Percentiles rank a stretch among this genome's conserved stretches.
These are phyloP conservation scores for Cercospora beticola DNA, from an alignment of 2,329 filamentous ascomycete species.

Conservation along the genomic window DNA sequence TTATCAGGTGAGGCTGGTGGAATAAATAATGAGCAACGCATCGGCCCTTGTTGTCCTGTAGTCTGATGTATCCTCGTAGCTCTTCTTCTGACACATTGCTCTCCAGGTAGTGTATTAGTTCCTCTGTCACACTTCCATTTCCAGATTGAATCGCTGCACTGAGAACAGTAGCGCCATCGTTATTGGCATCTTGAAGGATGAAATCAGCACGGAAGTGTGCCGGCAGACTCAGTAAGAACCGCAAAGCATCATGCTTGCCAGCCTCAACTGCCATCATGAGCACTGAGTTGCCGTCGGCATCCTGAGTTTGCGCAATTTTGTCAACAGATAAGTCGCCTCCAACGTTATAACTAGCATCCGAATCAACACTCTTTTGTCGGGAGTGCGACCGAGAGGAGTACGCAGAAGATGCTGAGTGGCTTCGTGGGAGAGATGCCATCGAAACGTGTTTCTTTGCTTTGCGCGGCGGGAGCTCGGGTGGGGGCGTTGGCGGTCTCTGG, in stretches of 20 bases:
- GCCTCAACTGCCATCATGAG: conserved; percentile 58
- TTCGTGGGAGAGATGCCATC: conserved; percentile 72
- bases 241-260: conserved; percentile 68
- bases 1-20: conserved; percentile 79
- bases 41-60: conserved; percentile 80
- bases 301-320: conserved; percentile 69
- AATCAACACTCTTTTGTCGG: conserved; percentile 73
- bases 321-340: conserved; percentile 87
- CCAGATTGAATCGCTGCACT: conserved; percentile 88
- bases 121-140: conserved; percentile 70
- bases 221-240: conserved; percentile 74
- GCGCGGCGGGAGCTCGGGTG: conserved; percentile 48
- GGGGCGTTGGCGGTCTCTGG: conserved; percentile 59
- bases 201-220: conserved; percentile 71
- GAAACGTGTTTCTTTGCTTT: conserved; percentile 73
- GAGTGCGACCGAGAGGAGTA: conserved; percentile 72
- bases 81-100: conserved; percentile 54
- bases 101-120: conserved; percentile 70
- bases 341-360: conserved; percentile 59
- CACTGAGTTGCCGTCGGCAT: conserved; percentile 73
- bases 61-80: conserved; percentile 66
- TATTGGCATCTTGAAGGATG: conserved; percentile 80
- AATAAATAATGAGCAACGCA: conserved; percentile 96
- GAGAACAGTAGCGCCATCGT: conserved; percentile 83
- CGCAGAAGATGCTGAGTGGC: conserved; percentile 81